Evolutionary conservation across 2,329 filamentous ascomycete genomes (phyloP).

Genomic region (Dryadomyces sulphureus): DNA sequence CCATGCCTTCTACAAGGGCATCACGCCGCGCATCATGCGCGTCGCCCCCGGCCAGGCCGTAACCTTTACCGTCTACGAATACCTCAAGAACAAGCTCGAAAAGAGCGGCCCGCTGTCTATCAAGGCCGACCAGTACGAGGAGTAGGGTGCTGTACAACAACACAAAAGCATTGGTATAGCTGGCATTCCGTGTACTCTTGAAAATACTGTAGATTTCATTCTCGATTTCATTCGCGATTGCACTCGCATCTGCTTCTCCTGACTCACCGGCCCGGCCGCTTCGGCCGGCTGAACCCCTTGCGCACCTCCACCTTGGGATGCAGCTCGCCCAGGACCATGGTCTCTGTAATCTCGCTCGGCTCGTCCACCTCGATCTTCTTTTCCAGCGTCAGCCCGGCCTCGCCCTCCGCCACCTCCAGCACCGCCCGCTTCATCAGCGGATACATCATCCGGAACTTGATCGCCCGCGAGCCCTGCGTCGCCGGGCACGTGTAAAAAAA

Average conservation of each 20-base stretch:
- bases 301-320: constrained; percentile 52
- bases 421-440: constrained; percentile 56
- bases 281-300: constrained; percentile 61
- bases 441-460: constrained; percentile 79
- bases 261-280: constrained; percentile 53
- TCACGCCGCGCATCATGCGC: constrained; percentile 93
- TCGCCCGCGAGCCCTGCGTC: constrained; percentile 46
- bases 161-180: background rate
- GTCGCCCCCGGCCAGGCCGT: constrained; percentile 88
- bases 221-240: no score
- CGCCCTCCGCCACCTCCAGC: constrained; percentile 46
- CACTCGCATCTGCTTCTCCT: background rate
- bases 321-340: constrained; percentile 49
- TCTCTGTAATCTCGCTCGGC: constrained; percentile 55
- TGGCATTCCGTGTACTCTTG: background rate
- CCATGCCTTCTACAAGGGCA: constrained; percentile 96
- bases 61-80: constrained; percentile 67
- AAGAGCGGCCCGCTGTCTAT: constrained; percentile 43
- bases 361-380: constrained; percentile 59
- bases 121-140: constrained; percentile 50
- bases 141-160: constrained; percentile 24
- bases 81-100: constrained; percentile 58
- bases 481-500: constrained; percentile 75
- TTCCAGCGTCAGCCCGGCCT: constrained; percentile 50
- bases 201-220: background rate